phyloP scores from a whole-genome alignment of 208 protist species.

The Wallacemonas rigidus region DNA sequence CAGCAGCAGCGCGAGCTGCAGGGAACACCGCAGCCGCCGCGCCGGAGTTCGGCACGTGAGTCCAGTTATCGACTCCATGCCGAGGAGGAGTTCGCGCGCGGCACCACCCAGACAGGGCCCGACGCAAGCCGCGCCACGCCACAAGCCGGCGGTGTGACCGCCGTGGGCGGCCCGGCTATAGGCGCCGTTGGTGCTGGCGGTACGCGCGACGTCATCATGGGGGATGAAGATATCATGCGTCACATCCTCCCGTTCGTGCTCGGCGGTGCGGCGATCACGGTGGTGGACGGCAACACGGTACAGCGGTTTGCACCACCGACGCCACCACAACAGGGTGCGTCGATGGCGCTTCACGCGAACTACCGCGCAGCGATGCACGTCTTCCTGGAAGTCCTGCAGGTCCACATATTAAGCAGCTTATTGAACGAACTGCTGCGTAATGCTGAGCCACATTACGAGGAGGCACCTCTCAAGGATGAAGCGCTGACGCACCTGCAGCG shows the following conservation, averaged over 20 bases:
- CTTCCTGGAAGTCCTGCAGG: constrained; percentile 5
- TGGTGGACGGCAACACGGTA: background rate
- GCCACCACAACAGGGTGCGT: background rate
- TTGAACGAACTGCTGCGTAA: background rate
- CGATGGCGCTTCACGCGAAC: background rate
- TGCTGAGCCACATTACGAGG: constrained; percentile 6
- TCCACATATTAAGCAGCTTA: background rate
- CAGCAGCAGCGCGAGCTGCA: no score
- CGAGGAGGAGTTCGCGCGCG: no score
- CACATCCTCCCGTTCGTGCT: background rate
- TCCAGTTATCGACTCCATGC: no score
- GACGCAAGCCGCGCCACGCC: no score
- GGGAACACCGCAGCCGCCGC: no score
- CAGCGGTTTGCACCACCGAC: background rate
- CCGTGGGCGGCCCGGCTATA: no score
- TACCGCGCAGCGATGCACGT: background rate
- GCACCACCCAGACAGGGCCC: no score
- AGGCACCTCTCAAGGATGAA: background rate
- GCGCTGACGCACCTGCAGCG: constrained; percentile 5
- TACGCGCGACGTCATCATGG: background rate
- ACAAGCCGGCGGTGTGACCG: background rate
- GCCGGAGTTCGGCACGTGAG: no score
- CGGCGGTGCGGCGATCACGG: background rate
- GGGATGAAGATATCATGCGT: constrained; percentile 2
- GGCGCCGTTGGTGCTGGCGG: background rate